Base-by-base conservation (phyloP, 2,329 filamentous ascomycete species). In the Aureobasidium sp. region DNA sequence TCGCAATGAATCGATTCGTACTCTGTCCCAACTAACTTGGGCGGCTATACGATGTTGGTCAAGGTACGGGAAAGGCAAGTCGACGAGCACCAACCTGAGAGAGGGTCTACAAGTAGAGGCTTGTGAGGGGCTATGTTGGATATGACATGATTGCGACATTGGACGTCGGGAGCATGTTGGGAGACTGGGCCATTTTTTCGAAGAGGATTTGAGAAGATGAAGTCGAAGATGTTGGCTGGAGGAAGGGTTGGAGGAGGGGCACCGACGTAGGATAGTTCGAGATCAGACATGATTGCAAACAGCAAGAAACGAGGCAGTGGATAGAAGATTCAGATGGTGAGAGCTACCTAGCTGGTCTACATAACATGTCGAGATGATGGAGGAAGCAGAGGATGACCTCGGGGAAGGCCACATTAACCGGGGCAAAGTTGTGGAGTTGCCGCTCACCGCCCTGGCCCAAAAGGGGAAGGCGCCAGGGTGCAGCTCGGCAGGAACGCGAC, bases 151-250 rank as follows among this genome's bases (percentile, higher is more conserved):
- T 54, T 46, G 6, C 37, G 27, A 50, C 13, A 25, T 9, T 60
- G n/a, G 4, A 29, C 1, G n/a, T 54, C 40, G 6, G 58, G 49
- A 47, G 58, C 58, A 55, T 55, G 23, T 33, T 42, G 11, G n/a
- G 58, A 46, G 40, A 60, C 58, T 35, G 47, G 47, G 15, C 58
- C 58, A 31, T 46, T 25, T 23, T 46, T 47, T 33, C 33, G 38
- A 10, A 54, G 47, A 10, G 58, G 58, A 60, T 60, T 60, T 2
- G 58, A 60, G 49, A 60, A 60, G 47, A 60, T 54, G 42, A 60
- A 60, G 31, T 60, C 47, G 42, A 53, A 38, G 23, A 60, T 47
- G 42, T 60, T 60, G 49, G 49, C 47, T 4, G 38, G 2, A 31
- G 40, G 47, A 7, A 54, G 38, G n/a, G 49, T 3, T 42, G 47